Percentiles rank a stretch among this genome's conserved stretches.
Evolutionary conservation across 176 grass and related monocot species (phyloP).

Genomic region (Panicum miliaceum): DNA sequence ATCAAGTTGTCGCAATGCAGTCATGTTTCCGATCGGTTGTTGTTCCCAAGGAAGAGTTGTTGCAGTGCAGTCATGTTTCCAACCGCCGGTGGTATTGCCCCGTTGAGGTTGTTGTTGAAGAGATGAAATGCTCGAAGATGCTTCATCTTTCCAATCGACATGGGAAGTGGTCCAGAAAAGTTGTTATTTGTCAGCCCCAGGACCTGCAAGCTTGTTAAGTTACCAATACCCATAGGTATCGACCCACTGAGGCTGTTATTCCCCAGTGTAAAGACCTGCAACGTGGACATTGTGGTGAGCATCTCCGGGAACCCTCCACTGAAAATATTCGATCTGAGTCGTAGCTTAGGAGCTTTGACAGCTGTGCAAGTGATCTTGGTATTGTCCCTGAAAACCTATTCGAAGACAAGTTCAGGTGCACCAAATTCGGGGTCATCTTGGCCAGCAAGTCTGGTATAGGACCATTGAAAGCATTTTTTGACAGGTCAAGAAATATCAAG

Average conservation of each 20-base stretch:
- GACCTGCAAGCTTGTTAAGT: background rate
- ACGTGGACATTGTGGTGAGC: too few relatives aligned
- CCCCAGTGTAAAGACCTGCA: background rate
- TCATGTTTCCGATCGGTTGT: constrained; percentile 40
- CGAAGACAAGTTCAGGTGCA: too few relatives aligned
- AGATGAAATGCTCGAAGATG: background rate
- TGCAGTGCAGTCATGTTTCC: constrained; percentile 29
- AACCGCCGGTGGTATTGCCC: background rate
- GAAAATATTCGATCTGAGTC: too few relatives aligned
- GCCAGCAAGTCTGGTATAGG: too few relatives aligned
- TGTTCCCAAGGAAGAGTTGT: background rate
- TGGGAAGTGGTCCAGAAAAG: constrained; percentile 31
- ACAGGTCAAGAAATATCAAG: too few relatives aligned
- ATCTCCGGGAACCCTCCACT: too few relatives aligned
- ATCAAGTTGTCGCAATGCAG: background rate
- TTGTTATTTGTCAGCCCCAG: background rate
- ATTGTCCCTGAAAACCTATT: too few relatives aligned
- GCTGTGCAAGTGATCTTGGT: too few relatives aligned
- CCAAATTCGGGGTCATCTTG: too few relatives aligned
- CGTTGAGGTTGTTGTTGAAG: constrained; percentile 15
- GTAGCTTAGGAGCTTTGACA: too few relatives aligned
- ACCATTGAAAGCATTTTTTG: too few relatives aligned
- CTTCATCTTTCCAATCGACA: constrained; percentile 3
- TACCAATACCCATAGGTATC: background rate
- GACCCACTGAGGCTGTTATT: background rate